phyloP scores from a whole-genome alignment of 2,329 filamentous ascomycete species.

The Seiridium cupressi region DNA sequence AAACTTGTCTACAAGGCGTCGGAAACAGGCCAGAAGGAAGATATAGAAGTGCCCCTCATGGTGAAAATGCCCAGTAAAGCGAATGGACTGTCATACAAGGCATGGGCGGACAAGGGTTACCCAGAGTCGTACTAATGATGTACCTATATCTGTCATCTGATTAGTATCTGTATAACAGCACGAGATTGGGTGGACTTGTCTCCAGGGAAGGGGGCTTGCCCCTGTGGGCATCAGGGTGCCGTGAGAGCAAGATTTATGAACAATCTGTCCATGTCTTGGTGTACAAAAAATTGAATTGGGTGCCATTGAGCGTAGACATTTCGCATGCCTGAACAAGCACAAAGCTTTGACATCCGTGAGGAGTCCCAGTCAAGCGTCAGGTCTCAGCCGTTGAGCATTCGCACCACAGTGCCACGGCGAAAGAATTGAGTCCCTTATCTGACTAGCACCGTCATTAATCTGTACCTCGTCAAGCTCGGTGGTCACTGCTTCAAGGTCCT shows the following conservation, averaged over 20 bases:
- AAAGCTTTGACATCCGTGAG: conserved; percentile 90
- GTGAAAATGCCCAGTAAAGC: conserved; percentile 21
- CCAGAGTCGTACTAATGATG: conserved; percentile 11
- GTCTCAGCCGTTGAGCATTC: conserved; percentile 12
- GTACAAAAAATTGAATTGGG: conserved; percentile 23
- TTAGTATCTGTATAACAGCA: not conserved
- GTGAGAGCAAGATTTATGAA: conserved; percentile 11
- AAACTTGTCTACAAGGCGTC: conserved; percentile 19
- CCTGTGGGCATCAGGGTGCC: not conserved
- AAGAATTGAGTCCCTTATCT: conserved; percentile 1
- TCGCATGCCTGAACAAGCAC: conserved; percentile 70
- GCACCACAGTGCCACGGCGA: conserved; percentile 13
- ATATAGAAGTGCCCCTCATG: conserved; percentile 20
- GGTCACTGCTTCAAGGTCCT: conserved; percentile 15
- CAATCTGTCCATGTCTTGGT: not conserved
- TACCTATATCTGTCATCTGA: not conserved
- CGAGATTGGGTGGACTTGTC: not conserved
- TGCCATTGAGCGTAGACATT: conserved; percentile 17
- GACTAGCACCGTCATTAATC: conserved; percentile 20
- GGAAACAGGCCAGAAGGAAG: conserved; percentile 14
- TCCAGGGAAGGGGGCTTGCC: not conserved
- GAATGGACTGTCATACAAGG: conserved; percentile 17
- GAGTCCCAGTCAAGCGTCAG: conserved; percentile 63
- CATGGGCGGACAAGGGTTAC: conserved; percentile 17
- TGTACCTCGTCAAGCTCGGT: conserved; percentile 24